phyloP scores from a whole-genome alignment of 169 alveolate genomes.

The Plasmodium ovale region DNA sequence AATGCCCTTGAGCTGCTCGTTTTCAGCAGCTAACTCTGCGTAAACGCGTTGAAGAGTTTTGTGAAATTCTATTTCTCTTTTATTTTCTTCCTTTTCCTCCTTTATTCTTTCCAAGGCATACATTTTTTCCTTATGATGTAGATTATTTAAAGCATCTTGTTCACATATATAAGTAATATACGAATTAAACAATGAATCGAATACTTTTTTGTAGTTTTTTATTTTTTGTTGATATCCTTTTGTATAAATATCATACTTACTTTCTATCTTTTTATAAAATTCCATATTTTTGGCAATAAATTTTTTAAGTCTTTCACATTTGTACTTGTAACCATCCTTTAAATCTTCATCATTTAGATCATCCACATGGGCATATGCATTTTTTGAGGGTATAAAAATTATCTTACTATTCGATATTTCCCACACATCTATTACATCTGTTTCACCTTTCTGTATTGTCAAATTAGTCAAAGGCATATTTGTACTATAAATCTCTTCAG shows the following conservation, averaged over 20 bases:
- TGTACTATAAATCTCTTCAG: no score
- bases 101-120: conserved; percentile 49
- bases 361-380: conserved; percentile 35
- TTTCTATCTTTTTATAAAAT: conserved; percentile 29
- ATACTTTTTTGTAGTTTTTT: conserved; percentile 75
- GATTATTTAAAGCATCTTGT: conserved; percentile 36
- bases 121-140: conserved; percentile 57
- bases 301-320: conserved; percentile 17
- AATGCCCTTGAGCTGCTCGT: conserved; percentile 15
- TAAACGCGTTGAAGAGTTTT: conserved; percentile 76
- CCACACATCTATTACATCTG: background rate
- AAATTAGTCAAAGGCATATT: background rate
- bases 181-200: conserved; percentile 17
- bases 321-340: conserved; percentile 59
- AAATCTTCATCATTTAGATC: conserved; percentile 46
- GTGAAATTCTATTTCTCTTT: conserved; percentile 74
- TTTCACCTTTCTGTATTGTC: background rate
- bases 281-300: conserved; percentile 46
- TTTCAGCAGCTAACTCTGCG: conserved; percentile 23
- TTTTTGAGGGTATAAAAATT: conserved; percentile 76
- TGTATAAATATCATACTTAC: conserved; percentile 62
- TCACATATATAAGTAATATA: conserved; percentile 44
- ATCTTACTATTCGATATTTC: conserved; percentile 13
- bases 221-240: conserved; percentile 45
- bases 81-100: conserved; percentile 53